A percentile compares a stretch with the other conserved stretches of the same genome.
These are phyloP conservation scores for Russula brevipes DNA, from an alignment of 768 basidiomycete genomes.

Conservation along the genomic window DNA sequence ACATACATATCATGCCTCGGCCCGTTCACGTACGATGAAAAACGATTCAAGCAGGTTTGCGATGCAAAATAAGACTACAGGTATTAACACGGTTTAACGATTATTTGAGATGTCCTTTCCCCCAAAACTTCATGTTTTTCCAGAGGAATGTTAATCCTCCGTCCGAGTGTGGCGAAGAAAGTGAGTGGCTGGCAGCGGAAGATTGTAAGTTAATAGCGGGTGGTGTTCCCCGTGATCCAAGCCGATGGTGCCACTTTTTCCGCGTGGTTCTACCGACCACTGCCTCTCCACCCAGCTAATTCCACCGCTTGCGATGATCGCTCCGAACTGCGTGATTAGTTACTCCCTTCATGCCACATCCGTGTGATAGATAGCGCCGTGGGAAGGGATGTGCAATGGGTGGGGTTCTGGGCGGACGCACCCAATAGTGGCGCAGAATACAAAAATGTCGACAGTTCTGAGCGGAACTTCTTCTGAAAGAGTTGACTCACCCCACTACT, in stretches of 20 bases:
- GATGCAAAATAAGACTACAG: neutral
- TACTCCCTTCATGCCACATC: neutral
- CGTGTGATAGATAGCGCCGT: neutral
- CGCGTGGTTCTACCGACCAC: neutral
- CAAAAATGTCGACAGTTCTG: neutral
- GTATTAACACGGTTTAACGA: neutral
- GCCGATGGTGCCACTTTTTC: too few species aligned
- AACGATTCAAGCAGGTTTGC: neutral
- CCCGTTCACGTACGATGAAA: slow-evolving; percentile 8
- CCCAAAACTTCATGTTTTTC: neutral
- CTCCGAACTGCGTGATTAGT: neutral
- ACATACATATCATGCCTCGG: neutral
- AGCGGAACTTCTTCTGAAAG: neutral
- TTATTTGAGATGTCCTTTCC: neutral
- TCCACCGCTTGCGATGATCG: neutral
- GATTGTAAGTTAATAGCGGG: neutral
- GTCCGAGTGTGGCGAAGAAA: neutral
- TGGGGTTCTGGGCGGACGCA: neutral
- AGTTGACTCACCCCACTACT: too few species aligned
- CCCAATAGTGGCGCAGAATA: neutral
- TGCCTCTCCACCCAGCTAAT: neutral
- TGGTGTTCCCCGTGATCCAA: neutral
- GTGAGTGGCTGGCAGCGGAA: neutral
- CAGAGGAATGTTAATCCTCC: neutral
- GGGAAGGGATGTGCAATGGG: neutral